Base-by-base conservation (phyloP, 331 rosid species). In the Prunus yedoensis region DNA sequence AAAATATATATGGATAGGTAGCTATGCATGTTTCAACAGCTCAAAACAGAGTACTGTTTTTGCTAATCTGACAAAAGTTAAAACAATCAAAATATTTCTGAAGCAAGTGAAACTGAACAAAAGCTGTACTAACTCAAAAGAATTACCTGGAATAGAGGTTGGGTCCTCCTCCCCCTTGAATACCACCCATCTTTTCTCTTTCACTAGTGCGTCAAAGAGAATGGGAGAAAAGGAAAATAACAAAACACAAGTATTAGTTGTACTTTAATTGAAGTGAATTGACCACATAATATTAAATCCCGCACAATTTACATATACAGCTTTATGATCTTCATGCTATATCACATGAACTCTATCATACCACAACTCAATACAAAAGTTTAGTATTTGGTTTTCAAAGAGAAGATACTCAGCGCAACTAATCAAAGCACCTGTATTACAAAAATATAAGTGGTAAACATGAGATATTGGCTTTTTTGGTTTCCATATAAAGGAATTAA, bases 161-260 rank as follows among this genome's bases (percentile, higher is more conserved):
- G 97, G 93, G 78, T 95, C 99, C 7, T 85, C 92, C 82, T 95
- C 99, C 43, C 93, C 93, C 89, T 89, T 90, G 79, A 95, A 92
- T 25, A 85, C 21, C 80, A 89, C 97, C 99, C 99, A 95, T 80
- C 99, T 90, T 82, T 95, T 92, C 84, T 95, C 97, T 83, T 95
- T 95, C 94, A 89, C 99, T 92, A 28, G 64, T 61, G 80, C 75
- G 75, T 68, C 71, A 79, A 68, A n/a, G 30, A 28, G 52, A 66
- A 5, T 11, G 23, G 18, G 53, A 64, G 35, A 51, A 78, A 32
- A 49, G 0, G 32, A 25, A 70, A 62, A 50, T 7, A 41, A 25
- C 67, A 32, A 1, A 53, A 6, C 18, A 66, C 54, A 47, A 79
- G 21, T 79, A 83, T 84, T 64, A 87, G 79, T 30, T n/a, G 28